phyloP scores from a whole-genome alignment of 2,329 filamentous ascomycete species.

The Pseudocercospora crystallina region DNA sequence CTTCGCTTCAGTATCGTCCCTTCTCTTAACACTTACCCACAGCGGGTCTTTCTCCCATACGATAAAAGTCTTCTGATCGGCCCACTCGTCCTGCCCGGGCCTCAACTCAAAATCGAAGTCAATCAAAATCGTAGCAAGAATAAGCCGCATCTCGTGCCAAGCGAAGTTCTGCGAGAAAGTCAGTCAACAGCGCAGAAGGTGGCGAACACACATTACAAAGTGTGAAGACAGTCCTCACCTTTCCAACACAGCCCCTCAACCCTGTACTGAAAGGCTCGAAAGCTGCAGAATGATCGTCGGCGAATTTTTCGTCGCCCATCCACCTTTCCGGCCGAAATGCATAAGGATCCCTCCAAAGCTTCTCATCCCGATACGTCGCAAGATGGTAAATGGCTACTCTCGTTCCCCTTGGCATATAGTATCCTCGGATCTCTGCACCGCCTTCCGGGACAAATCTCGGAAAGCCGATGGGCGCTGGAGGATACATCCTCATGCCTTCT shows the following conservation, averaged over 20 bases:
- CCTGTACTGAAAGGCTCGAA: slow-evolving; percentile 30
- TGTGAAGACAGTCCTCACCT: slow-evolving; percentile 29
- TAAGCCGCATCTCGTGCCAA: slow-evolving; percentile 40
- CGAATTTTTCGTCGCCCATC: slow-evolving; percentile 26
- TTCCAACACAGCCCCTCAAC: slow-evolving; percentile 25
- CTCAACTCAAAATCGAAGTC: slow-evolving; percentile 17
- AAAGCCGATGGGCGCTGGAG: slow-evolving; percentile 32
- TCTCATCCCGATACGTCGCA: slow-evolving; percentile 17
- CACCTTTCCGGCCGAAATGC: slow-evolving; percentile 34
- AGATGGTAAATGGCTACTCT: slow-evolving; percentile 19
- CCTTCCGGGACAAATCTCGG: slow-evolving; percentile 25
- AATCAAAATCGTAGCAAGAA: slow-evolving; percentile 20
- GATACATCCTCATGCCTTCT: slow-evolving; percentile 38
- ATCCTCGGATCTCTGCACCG: slow-evolving; percentile 22
- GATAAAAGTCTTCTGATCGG: slow-evolving; percentile 23
- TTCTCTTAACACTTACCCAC: background rate
- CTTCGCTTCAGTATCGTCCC: too few relatives aligned
- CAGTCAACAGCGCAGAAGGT: too few relatives aligned
- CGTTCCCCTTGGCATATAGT: slow-evolving; percentile 17
- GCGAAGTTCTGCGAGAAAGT: slow-evolving; percentile 30
- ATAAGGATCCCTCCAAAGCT: slow-evolving; percentile 21
- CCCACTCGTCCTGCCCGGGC: slow-evolving; percentile 2
- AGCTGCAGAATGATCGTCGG: slow-evolving; percentile 24
- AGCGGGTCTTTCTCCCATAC: slow-evolving; percentile 36
- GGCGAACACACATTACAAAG: slow-evolving; percentile 12